Conservation (phyloP, 1,284 basidiomycete genomes). For the Leucoagaricus sp. region DNA sequence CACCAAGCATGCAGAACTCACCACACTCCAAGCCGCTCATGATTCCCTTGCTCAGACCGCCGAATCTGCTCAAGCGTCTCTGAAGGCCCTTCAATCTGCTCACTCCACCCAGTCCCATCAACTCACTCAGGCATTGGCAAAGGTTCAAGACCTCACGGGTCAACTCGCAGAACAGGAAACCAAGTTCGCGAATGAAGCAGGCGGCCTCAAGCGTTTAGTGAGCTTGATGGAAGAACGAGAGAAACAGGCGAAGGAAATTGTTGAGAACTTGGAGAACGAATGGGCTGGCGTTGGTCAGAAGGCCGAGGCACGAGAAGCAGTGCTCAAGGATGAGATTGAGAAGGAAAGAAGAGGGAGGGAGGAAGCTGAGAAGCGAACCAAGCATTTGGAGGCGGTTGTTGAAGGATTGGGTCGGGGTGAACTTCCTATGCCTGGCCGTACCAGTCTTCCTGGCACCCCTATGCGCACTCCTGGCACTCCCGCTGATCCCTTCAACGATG, state of each 20-base stretch:
- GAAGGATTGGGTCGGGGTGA: slow-evolving; percentile 70
- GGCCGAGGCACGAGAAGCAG: slow-evolving; percentile 65
- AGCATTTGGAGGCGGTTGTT: slow-evolving; percentile 63
- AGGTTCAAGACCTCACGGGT: slow-evolving; percentile 69
- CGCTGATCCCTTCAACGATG: slow-evolving; percentile 43
- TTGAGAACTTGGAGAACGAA: slow-evolving; percentile 77
- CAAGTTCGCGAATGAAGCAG: slow-evolving; percentile 74
- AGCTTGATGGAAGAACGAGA: slow-evolving; percentile 84
- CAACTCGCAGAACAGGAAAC: slow-evolving; percentile 81
- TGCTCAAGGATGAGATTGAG: slow-evolving; percentile 66
- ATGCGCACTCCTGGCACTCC: slow-evolving; percentile 41
- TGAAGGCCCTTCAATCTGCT: slow-evolving; percentile 70
- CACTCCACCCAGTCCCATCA: slow-evolving; percentile 68
- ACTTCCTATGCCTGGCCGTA: slow-evolving; percentile 52
- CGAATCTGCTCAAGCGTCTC: slow-evolving; percentile 59
- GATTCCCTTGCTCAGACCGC: slow-evolving; percentile 69
- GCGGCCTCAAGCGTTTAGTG: slow-evolving; percentile 69
- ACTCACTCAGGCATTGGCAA: slow-evolving; percentile 68
- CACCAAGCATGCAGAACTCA: slow-evolving; percentile 71
- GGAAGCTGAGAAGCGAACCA: slow-evolving; percentile 59
- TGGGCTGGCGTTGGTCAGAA: slow-evolving; percentile 74
- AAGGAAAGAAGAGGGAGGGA: slow-evolving; percentile 61
- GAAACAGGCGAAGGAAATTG: slow-evolving; percentile 73
- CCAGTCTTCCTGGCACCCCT: slow-evolving; percentile 50
- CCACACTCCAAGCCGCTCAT: slow-evolving; percentile 71